Evolutionary conservation across 495 filamentous ascomycete genomes (phyloP).

Genomic region (Trichoderma erinaceum): DNA sequence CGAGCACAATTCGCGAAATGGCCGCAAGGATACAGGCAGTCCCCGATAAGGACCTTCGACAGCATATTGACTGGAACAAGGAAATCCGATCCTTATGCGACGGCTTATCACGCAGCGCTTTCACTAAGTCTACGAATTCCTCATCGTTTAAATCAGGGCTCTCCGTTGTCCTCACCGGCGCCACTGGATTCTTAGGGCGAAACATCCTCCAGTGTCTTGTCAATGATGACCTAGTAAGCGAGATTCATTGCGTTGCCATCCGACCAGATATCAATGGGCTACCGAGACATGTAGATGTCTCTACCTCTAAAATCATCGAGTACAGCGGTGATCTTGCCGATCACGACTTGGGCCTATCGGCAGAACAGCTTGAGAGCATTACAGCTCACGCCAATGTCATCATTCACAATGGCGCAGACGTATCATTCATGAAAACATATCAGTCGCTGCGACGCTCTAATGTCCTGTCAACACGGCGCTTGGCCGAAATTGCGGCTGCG

Average conservation of each 20-base stretch:
- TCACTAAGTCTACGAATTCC: background rate
- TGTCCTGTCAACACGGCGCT: constrained; percentile 37
- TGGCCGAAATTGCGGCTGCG: constrained; percentile 30
- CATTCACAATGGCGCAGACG: constrained; percentile 50
- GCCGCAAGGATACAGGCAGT: constrained; percentile 20
- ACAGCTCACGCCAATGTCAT: constrained; percentile 33
- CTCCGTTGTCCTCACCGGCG: constrained; percentile 28
- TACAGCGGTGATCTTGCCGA: constrained; percentile 37
- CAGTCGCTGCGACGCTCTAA: constrained; percentile 35
- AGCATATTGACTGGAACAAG: constrained; percentile 22
- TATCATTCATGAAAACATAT: constrained; percentile 46
- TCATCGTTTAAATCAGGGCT: background rate
- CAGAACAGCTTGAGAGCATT: constrained; percentile 23
- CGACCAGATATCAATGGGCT: constrained; percentile 18
- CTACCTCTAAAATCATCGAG: constrained; percentile 27
- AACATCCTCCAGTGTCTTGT: constrained; percentile 21
- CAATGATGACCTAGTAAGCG: constrained; percentile 5
- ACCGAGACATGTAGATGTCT: constrained; percentile 15
- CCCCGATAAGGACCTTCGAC: background rate
- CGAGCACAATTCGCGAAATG: constrained; percentile 28
- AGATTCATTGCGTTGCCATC: constrained; percentile 26
- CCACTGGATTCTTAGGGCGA: constrained; percentile 27
- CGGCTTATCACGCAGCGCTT: background rate
- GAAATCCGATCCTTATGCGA: constrained; percentile 16
- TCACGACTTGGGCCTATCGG: constrained; percentile 36